Percentiles rank a stretch among this genome's conserved stretches.
These are phyloP conservation scores for Fusarium sp. DNA, from an alignment of 2,329 filamentous ascomycete genomes.

Conservation along the genomic window DNA sequence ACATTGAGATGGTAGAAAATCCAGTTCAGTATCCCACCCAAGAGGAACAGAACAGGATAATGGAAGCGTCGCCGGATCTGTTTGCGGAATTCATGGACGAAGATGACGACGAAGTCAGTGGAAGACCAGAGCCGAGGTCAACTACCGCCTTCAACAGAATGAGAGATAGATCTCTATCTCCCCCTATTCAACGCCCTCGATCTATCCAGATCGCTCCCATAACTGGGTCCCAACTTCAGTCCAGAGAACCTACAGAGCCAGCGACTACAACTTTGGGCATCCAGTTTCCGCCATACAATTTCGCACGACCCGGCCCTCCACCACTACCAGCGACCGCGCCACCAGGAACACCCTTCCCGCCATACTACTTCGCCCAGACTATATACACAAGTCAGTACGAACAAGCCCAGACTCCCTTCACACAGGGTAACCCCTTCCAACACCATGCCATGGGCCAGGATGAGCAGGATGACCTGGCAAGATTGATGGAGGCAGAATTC, in stretches of 20 bases:
- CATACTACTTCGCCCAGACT: neutral
- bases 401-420: neutral
- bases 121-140: neutral
- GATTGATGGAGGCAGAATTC: neutral
- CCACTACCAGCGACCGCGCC: neutral
- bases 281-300: too few species aligned
- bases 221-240: too few species aligned
- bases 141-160: neutral
- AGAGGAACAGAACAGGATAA: neutral
- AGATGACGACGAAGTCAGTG: neutral
- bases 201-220: too few species aligned
- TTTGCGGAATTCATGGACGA: neutral
- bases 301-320: too few species aligned
- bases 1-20: slow-evolving; percentile 12
- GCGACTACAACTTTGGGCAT: neutral
- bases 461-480: neutral
- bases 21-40: neutral
- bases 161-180: neutral
- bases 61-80: neutral
- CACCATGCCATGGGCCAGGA: neutral
- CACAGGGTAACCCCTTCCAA: neutral
- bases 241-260: neutral
- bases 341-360: neutral
- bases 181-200: neutral
- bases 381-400: neutral